Percentiles rank a stretch among this genome's conserved stretches.
Evolutionary conservation across 768 basidiomycete genomes (phyloP).

Genomic region (Mycena metata): DNA sequence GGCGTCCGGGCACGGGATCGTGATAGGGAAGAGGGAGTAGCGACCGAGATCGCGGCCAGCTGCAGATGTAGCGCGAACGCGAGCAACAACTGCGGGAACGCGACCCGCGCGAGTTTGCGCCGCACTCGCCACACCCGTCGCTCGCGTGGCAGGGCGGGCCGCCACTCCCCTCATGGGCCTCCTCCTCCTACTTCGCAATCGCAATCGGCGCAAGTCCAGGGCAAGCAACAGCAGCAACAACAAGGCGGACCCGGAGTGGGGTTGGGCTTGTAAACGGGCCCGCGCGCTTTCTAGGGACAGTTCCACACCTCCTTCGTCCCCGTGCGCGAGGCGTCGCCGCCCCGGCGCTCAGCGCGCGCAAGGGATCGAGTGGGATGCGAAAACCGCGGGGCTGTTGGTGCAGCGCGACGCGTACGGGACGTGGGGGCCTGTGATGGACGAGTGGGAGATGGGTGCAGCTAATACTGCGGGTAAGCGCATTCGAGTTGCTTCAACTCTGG

Average conservation of each 20-base stretch:
- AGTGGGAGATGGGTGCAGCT: no score
- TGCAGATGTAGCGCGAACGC: background rate
- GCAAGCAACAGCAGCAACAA: conserved; percentile 1
- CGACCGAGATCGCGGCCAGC: no score
- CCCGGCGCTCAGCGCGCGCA: background rate
- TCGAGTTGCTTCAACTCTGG: no score
- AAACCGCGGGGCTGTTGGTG: no score
- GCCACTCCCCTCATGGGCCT: no score
- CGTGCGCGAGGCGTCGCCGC: conserved; percentile 34
- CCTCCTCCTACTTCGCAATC: background rate
- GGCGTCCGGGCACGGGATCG: conserved; percentile 26
- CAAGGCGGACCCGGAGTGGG: background rate
- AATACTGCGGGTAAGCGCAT: no score
- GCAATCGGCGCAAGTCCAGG: conserved; percentile 1
- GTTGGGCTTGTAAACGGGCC: background rate
- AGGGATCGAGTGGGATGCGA: background rate
- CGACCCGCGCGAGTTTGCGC: conserved; percentile 23
- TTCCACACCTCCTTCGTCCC: conserved; percentile 40
- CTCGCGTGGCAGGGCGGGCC: conserved; percentile 35
- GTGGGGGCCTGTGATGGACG: no score
- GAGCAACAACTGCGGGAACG: conserved; percentile 6
- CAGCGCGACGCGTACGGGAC: no score
- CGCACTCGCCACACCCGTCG: conserved; percentile 28
- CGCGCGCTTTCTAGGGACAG: conserved; percentile 35
- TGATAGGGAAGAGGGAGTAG: conserved; percentile 2